Evolutionary conservation across 305 asterid species (phyloP), one percentile per base, ranked within the genome.

Genomic region (Fraxinus ornus): DNA sequence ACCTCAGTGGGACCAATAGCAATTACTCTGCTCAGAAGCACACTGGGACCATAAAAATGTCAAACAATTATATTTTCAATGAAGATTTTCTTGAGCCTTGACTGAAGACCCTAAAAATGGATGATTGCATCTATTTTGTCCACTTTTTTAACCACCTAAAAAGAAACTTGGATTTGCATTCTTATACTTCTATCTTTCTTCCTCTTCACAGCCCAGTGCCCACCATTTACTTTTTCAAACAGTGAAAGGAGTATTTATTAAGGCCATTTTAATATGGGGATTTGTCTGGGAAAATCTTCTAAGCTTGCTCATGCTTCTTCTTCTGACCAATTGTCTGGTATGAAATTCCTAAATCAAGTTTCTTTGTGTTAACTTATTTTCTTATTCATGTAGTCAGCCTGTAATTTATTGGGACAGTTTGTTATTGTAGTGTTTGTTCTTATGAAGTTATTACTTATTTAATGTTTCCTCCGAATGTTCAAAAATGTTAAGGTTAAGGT

Each of bases 51-150:
- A 78, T 76, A 81, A 79, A 79, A 81, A 62, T 73, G 75, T 76
- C 41, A 79, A 77, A 19, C 57, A 47, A 87, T 78, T 33, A 33
- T 85, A 78, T 81, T 87, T 87, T 86, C 90, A 87, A 86, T 78
- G 81, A 41, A 83, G 85, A 90, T 88, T 87, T 90, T 88, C 88
- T 77, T 85, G 83, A 83, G 6, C 88, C 86, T 90, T 90, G 92
- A 90, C 93, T 78, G 86, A 73, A 37, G 52, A 49, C 77, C 37
- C 71, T 66, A 24, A 47, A 80, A 13, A 24, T 64, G 37, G 79
- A 47, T 24, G 2, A 22, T 66, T 22, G 73, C n/a, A 26, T 26
- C 36, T 12, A 1, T 28, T 28, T 26, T 66, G 5, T 66, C 70
- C 81, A 82, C n/a, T 39, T 12, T 22, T 52, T 49, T 5, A 35